These are phyloP conservation scores for Mucor sp. DNA, from an alignment of 371 early-diverging fungal species.

Conservation along the genomic window DNA sequence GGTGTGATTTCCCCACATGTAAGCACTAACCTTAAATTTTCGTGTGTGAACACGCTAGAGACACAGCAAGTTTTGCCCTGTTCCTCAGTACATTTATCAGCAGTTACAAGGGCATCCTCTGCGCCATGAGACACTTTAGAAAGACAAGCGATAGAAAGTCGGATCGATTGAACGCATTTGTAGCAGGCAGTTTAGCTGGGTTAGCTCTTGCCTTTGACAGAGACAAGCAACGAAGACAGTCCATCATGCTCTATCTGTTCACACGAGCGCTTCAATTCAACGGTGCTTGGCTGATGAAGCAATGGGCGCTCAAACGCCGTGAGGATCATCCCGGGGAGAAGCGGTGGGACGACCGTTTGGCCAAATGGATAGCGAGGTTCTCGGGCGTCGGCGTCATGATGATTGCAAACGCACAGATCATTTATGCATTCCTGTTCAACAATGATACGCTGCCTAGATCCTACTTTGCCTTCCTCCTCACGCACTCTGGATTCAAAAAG, in stretches of 20 bases:
- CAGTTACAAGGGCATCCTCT: constrained; percentile 79
- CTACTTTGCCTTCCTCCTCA: constrained; percentile 67
- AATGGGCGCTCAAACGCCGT: constrained; percentile 55
- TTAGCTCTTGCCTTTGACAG: constrained; percentile 70
- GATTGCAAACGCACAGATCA: constrained; percentile 64
- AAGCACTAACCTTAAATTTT: not conserved
- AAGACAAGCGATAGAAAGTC: constrained; percentile 40
- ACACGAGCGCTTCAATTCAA: constrained; percentile 79
- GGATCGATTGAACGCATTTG: constrained; percentile 71
- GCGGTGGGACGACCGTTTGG: constrained; percentile 57
- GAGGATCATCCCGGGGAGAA: constrained; percentile 24
- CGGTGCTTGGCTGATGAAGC: constrained; percentile 67
- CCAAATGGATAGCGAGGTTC: constrained; percentile 51
- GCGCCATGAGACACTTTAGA: constrained; percentile 64
- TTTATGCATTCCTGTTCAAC: constrained; percentile 66
- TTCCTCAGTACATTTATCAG: constrained; percentile 81
- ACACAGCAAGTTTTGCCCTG: constrained; percentile 80
- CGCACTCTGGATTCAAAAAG: constrained; percentile 63
- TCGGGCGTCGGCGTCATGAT: constrained; percentile 71
- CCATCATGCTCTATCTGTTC: constrained; percentile 78
- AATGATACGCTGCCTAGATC: constrained; percentile 64
- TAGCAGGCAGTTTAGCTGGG: constrained; percentile 82
- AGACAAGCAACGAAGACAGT: constrained; percentile 69
- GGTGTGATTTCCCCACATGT: not conserved
- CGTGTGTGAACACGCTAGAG: constrained; percentile 34